A percentile compares a stretch with the other conserved stretches of the same genome.
These are phyloP conservation scores for Rehmannia glutinosa DNA, from an alignment of 257 asterid genomes.

Conservation along the genomic window DNA sequence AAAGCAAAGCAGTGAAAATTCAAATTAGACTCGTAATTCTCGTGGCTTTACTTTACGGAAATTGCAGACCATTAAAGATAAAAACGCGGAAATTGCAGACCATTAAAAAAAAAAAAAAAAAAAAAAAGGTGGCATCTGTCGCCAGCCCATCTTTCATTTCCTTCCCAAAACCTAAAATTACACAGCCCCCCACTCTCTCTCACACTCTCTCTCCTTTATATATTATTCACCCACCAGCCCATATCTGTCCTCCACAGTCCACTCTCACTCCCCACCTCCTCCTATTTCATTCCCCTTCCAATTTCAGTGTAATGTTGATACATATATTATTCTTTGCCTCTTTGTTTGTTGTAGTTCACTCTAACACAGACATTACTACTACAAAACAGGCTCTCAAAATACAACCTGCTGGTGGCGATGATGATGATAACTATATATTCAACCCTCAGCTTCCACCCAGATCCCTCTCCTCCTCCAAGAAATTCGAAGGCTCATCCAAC, in stretches of 20 bases:
- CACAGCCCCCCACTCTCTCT: neutral
- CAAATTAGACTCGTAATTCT: too few species aligned
- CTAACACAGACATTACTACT: neutral
- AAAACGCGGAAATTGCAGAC: too few species aligned
- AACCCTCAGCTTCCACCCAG: conserved; percentile 51
- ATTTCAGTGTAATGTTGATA: too few species aligned
- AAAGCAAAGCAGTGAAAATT: too few species aligned
- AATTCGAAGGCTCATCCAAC: conserved; percentile 78
- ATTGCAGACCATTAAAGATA: too few species aligned
- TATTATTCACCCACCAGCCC: neutral
- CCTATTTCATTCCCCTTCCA: too few species aligned
- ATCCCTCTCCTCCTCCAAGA: conserved; percentile 50
- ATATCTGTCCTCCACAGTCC: neutral
- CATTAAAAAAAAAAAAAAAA: neutral
- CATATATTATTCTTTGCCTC: conserved; percentile 3
- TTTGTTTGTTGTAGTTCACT: neutral
- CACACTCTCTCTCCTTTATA: neutral
- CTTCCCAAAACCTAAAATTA: neutral
- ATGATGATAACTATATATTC: neutral
- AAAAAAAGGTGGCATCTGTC: conserved; percentile 51
- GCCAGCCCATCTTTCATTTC: conserved; percentile 41
- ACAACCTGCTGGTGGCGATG: neutral
- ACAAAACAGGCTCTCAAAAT: neutral
- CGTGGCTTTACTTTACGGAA: too few species aligned
- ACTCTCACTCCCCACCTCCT: neutral